Evolutionary conservation across 306 rosid species (phyloP).

Genomic region (Nissolia schottii): DNA sequence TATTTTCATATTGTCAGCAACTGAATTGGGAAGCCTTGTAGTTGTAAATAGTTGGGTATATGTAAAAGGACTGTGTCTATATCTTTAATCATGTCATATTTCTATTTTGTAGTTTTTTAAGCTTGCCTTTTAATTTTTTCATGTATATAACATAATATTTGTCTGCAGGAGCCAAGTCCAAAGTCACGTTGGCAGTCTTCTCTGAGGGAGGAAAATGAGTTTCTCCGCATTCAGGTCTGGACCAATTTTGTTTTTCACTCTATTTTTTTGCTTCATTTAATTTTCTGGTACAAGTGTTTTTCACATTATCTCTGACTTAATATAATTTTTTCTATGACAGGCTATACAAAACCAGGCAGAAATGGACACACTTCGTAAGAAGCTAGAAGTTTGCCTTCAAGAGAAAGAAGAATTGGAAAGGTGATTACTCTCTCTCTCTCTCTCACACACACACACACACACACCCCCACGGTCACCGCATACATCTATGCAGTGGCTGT

Average conservation of each 20-base stretch:
- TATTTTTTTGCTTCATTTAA: not conserved
- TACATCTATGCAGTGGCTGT: not conserved
- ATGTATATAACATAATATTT: not conserved
- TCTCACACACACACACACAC: not conserved
- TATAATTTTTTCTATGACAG: slow-evolving; percentile 40
- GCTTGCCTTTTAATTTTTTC: not conserved
- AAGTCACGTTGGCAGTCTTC: slow-evolving; percentile 68
- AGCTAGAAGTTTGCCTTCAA: slow-evolving; percentile 58
- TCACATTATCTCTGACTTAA: not conserved
- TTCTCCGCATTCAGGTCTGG: slow-evolving; percentile 83
- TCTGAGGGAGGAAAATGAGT: slow-evolving; percentile 78
- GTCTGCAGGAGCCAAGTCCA: slow-evolving; percentile 47
- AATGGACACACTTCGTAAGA: slow-evolving; percentile 59
- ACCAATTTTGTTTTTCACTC: slow-evolving; percentile 1
- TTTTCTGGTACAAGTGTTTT: not conserved
- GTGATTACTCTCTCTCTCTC: slow-evolving; percentile 28
- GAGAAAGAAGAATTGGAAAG: slow-evolving; percentile 66
- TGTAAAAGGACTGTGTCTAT: not conserved
- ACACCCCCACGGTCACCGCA: no score
- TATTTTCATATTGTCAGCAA: not conserved
- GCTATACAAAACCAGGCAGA: slow-evolving; percentile 90
- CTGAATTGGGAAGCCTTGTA: slow-evolving; percentile 8
- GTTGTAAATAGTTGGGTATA: not conserved
- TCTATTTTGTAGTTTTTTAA: not conserved
- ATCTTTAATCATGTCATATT: not conserved